Evolutionary conservation across 2,329 filamentous ascomycete species (phyloP).

Genomic region (Fusarium goolgardi): DNA sequence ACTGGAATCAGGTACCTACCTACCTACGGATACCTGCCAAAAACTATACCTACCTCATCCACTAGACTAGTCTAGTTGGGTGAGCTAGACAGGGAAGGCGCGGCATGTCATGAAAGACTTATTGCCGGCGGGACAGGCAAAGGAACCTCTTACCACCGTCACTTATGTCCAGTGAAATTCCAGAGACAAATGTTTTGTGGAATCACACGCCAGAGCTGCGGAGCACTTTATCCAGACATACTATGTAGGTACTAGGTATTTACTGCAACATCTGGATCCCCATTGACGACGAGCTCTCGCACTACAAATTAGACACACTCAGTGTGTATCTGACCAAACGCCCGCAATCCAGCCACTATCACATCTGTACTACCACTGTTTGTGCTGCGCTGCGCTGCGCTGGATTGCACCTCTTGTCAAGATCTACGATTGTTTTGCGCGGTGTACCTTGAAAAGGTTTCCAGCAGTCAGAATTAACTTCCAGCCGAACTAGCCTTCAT

Average conservation of each 20-base stretch:
- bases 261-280: not conserved
- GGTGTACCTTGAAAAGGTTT: not conserved
- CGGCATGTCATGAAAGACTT: constrained; percentile 8
- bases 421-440: not conserved
- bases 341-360: constrained; percentile 23
- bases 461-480: constrained; percentile 19
- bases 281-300: not conserved
- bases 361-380: not conserved
- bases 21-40: not conserved
- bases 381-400: not conserved
- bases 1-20: not conserved
- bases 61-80: not conserved
- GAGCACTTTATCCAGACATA: constrained; percentile 19
- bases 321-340: constrained; percentile 4
- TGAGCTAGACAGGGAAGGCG: constrained; percentile 7
- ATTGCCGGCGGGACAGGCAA: constrained; percentile 15
- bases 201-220: constrained; percentile 32
- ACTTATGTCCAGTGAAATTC: constrained; percentile 12
- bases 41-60: not conserved
- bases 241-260: not conserved
- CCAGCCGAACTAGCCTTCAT: constrained; percentile 34
- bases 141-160: constrained; percentile 4
- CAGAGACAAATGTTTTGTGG: constrained; percentile 18
- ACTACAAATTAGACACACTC: not conserved
- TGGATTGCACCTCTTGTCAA: not conserved